Conservation (phyloP, 2,329 filamentous ascomycete genomes). For the Ceratocystis eucalypticola region DNA sequence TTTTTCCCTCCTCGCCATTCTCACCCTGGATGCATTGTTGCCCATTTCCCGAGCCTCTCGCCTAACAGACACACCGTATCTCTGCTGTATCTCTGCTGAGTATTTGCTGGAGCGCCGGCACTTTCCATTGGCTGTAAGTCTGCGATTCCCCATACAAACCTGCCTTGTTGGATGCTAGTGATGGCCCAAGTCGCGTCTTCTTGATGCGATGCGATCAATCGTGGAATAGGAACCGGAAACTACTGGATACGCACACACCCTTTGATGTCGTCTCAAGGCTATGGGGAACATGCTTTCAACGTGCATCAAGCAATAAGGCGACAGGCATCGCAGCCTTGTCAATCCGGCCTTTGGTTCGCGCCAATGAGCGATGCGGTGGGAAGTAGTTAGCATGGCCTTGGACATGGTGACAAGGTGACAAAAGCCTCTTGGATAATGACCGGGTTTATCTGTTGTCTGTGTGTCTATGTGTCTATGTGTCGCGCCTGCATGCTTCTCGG, state of each 20-base stretch:
- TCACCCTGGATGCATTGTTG: not conserved
- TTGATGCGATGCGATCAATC: constrained; percentile 1
- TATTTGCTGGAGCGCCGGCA: no score
- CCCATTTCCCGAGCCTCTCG: not conserved
- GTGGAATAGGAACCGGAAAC: not conserved
- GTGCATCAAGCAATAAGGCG: not conserved
- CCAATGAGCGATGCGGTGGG: not conserved
- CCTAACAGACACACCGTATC: not conserved
- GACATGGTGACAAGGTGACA: not conserved
- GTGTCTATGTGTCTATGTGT: not conserved
- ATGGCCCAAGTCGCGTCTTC: not conserved
- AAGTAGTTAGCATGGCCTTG: not conserved
- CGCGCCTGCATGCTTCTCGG: not conserved
- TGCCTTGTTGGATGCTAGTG: no score
- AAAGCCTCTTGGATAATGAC: not conserved
- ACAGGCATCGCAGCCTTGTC: not conserved
- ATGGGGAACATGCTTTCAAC: not conserved
- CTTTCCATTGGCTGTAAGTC: constrained; percentile 1
- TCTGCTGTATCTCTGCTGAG: not conserved
- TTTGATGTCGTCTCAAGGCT: not conserved
- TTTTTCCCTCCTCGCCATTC: not conserved
- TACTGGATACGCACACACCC: not conserved
- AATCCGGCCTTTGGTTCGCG: not conserved
- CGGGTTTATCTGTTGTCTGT: not conserved
- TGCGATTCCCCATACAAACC: not conserved